Percentiles rank a stretch among this genome's conserved stretches.
phyloP scores from a whole-genome alignment of 805 yeast species.

The Cyberlindnera amylophila region DNA sequence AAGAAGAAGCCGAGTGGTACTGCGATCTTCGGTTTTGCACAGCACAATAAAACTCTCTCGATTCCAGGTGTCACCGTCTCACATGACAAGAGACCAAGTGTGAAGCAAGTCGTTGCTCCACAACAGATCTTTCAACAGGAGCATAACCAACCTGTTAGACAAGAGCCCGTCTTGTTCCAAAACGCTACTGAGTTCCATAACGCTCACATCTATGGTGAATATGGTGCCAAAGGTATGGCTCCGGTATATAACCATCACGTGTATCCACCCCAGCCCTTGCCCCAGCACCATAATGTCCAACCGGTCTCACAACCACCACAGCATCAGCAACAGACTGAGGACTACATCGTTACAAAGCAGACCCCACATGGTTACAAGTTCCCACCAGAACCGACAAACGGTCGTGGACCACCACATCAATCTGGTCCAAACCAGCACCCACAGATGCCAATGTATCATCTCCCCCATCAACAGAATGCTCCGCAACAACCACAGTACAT shows the following conservation, averaged over 20 bases:
- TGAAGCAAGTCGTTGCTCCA: conserved; percentile 19
- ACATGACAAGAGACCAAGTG: conserved; percentile 5
- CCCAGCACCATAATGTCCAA: not conserved
- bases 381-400: conserved; percentile 38
- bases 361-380: conserved; percentile 52
- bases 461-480: not conserved
- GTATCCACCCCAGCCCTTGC: conserved; percentile 8
- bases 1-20: conserved; percentile 70
- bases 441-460: conserved; percentile 2
- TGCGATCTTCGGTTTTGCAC: conserved; percentile 71
- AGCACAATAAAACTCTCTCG: conserved; percentile 60
- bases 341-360: conserved; percentile 45
- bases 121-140: conserved; percentile 17
- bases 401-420: conserved; percentile 3
- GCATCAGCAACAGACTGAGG: conserved; percentile 25
- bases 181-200: conserved; percentile 17
- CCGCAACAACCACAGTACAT: not conserved
- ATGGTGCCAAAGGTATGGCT: not conserved
- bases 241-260: conserved; percentile 4
- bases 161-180: conserved; percentile 22
- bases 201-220: not conserved
- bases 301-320: not conserved
- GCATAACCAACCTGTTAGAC: conserved; percentile 18
- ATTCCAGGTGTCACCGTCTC: conserved; percentile 41
- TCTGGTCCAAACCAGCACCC: conserved; percentile 10